Evolutionary conservation across 2,329 filamentous ascomycete genomes (phyloP).

Genomic region (Cadophora gregata): DNA sequence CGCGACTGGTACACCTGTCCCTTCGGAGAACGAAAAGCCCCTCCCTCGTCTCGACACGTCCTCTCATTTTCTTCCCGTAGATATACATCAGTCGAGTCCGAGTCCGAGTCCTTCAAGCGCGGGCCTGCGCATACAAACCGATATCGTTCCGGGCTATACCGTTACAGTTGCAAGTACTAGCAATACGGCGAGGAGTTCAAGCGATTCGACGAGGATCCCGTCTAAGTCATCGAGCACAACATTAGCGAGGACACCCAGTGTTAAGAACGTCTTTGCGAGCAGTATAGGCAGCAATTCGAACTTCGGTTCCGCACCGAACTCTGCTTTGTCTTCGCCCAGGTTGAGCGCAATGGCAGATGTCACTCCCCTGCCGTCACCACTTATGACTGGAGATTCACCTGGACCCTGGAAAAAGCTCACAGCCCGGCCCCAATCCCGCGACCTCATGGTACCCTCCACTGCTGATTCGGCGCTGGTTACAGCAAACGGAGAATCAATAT

Average conservation of each 20-base stretch:
- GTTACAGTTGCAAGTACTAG: constrained; percentile 37
- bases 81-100: constrained; percentile 23
- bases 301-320: constrained; percentile 63
- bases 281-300: constrained; percentile 50
- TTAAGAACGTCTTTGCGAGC: constrained; percentile 60
- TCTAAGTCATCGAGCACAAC: constrained; percentile 27
- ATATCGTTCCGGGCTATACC: constrained; percentile 40
- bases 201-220: constrained; percentile 29
- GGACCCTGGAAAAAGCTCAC: constrained; percentile 67
- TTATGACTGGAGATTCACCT: constrained; percentile 68
- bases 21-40: constrained; percentile 21
- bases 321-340: constrained; percentile 73
- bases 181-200: constrained; percentile 27
- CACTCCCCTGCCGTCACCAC: constrained; percentile 79
- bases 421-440: constrained; percentile 55
- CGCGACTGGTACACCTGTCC: constrained; percentile 21
- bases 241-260: constrained; percentile 64
- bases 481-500: constrained; percentile 58
- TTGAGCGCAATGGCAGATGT: constrained; percentile 78
- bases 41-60: constrained; percentile 39
- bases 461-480: constrained; percentile 57
- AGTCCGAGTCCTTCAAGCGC: constrained; percentile 41
- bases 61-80: constrained; percentile 30
- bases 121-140: constrained; percentile 47
- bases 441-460: constrained; percentile 47